Percentiles rank a stretch among this genome's conserved stretches.
These are phyloP conservation scores for Eragrostis curvula DNA, from an alignment of 176 grass and related monocot species.

Conservation along the genomic window DNA sequence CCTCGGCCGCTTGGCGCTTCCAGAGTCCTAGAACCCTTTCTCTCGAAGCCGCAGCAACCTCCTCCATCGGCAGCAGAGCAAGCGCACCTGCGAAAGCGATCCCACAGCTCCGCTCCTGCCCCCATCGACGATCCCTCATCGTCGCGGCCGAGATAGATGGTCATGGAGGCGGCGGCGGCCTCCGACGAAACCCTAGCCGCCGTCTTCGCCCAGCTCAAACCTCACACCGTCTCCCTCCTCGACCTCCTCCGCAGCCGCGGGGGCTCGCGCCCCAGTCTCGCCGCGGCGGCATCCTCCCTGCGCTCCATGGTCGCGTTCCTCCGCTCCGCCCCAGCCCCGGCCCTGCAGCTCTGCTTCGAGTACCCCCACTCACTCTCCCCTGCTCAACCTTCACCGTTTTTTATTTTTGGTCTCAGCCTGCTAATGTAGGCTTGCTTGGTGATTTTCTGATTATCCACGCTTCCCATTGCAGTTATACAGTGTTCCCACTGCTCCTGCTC, in stretches of 20 bases:
- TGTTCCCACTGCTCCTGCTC: constrained; percentile 80
- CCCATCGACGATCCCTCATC: not conserved
- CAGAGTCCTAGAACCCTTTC: constrained; percentile 16
- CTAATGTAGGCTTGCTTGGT: constrained; percentile 12
- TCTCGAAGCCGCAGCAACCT: not conserved
- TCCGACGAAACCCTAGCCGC: constrained; percentile 64
- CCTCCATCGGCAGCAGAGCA: not conserved
- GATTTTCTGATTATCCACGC: constrained; percentile 1
- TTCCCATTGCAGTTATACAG: constrained; percentile 54
- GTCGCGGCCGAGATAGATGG: constrained; percentile 1
- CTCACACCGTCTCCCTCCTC: constrained; percentile 76
- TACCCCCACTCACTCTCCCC: constrained; percentile 34
- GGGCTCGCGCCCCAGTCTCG: not conserved
- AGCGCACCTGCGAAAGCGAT: not conserved
- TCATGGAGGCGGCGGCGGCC: constrained; percentile 41
- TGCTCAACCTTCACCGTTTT: not conserved
- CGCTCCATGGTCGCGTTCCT: constrained; percentile 67
- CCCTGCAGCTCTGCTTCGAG: constrained; percentile 79
- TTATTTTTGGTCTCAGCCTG: constrained; percentile 15
- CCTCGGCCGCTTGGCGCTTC: too few relatives aligned
- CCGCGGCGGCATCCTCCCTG: constrained; percentile 54
- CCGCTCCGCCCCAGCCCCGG: constrained; percentile 49
- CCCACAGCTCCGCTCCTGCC: not conserved
- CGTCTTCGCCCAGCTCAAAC: constrained; percentile 76
- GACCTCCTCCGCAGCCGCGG: constrained; percentile 71